Conservation (phyloP, 352 stramenopile species). For the Plasmopara halstedii region DNA sequence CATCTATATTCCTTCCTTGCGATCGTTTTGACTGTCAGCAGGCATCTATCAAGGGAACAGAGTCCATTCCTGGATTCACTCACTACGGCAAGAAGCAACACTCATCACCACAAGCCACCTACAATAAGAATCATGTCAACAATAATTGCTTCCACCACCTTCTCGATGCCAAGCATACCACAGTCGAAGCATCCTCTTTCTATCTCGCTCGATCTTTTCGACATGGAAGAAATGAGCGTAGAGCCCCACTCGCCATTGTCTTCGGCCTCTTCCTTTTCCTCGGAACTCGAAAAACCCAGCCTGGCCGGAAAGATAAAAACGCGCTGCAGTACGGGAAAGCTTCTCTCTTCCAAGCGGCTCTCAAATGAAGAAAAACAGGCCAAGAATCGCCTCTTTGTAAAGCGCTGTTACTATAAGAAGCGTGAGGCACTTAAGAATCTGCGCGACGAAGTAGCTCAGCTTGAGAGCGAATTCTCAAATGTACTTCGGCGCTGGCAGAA, state of each 20-base stretch:
- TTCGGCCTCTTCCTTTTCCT: conserved; percentile 12
- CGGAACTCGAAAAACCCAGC: conserved; percentile 15
- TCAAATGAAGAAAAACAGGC: conserved; percentile 49
- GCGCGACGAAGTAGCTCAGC: conserved; percentile 30
- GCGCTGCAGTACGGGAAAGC: conserved; percentile 19
- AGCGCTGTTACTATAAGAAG: conserved; percentile 80
- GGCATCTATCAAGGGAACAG: conserved; percentile 3
- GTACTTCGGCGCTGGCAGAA: conserved; percentile 29
- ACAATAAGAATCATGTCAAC: conserved; percentile 20
- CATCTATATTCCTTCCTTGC: neutral
- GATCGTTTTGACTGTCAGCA: conserved; percentile 1
- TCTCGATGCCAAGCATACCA: conserved; percentile 18
- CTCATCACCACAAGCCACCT: conserved; percentile 6
- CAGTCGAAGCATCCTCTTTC: conserved; percentile 19
- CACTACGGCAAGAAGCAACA: conserved; percentile 10
- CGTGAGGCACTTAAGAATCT: conserved; percentile 36
- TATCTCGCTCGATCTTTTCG: conserved; percentile 33
- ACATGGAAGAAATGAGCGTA: conserved; percentile 19
- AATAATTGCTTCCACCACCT: conserved; percentile 15
- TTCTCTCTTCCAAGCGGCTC: conserved; percentile 22
- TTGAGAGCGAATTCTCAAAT: conserved; percentile 26
- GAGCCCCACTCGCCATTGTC: conserved; percentile 22
- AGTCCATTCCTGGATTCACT: conserved; percentile 28
- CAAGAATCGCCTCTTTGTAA: conserved; percentile 68
- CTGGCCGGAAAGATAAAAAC: conserved; percentile 20